Percentiles rank a stretch among this genome's conserved stretches.
phyloP scores from a whole-genome alignment of 2,329 filamentous ascomycete genomes.

The Sclerotinia minor region DNA sequence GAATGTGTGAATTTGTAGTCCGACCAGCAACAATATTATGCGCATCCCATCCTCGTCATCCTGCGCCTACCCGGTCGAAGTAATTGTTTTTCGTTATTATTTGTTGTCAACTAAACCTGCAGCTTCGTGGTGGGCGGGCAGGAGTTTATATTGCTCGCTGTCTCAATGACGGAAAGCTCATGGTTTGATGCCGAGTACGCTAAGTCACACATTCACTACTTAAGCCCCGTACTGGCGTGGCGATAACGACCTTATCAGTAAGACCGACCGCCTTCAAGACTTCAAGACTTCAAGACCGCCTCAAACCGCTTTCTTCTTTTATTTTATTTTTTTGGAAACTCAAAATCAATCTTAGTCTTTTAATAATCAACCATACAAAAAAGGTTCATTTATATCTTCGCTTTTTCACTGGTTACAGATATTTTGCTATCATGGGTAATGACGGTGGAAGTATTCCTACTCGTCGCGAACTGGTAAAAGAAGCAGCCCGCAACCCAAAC shows the following conservation, averaged over 20 bases:
- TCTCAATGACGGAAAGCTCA: constrained; percentile 4
- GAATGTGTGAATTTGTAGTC: constrained; percentile 16
- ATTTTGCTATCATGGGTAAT: constrained; percentile 72
- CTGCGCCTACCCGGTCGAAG: constrained; percentile 27
- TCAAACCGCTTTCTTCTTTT: neutral
- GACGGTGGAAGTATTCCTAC: constrained; percentile 96
- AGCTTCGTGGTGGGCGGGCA: neutral
- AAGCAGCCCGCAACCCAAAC: constrained; percentile 79
- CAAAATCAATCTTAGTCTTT: neutral
- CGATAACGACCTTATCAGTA: constrained; percentile 16
- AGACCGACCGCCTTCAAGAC: too few relatives aligned
- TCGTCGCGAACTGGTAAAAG: constrained; percentile 92
- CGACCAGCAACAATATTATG: constrained; percentile 32
- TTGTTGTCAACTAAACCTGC: neutral
- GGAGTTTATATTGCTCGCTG: neutral
- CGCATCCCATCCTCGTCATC: constrained; percentile 36
- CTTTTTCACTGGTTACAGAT: neutral
- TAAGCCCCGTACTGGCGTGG: neutral
- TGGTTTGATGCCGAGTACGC: neutral
- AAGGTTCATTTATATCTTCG: neutral
- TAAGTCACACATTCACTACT: constrained; percentile 4
- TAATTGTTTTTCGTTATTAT: constrained; percentile 20
- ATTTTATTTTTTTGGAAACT: neutral
- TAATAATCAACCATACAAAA: neutral
- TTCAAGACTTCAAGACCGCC: neutral